Evolutionary conservation across 106 monocot genomes (phyloP).

Genomic region (Acorus gramineus): DNA sequence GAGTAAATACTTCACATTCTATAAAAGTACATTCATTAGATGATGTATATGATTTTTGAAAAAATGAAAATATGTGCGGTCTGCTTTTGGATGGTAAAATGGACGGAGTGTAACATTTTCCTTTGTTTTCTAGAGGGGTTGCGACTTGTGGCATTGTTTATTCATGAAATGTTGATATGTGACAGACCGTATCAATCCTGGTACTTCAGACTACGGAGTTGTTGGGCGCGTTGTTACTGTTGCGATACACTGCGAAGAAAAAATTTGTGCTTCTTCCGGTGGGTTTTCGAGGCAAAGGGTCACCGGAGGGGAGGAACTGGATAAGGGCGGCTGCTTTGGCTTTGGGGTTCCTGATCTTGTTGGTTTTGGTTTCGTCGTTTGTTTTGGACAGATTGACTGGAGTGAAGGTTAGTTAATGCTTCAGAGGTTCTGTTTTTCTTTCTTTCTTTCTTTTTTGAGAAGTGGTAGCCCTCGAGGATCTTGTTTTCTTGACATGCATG

Average conservation of each 20-base stretch:
- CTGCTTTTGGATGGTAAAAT: too few relatives aligned
- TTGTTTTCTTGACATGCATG: too few relatives aligned
- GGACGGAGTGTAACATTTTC: too few relatives aligned
- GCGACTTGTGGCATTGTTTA: too few relatives aligned
- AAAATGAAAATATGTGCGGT: too few relatives aligned
- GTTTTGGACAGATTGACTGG: conserved; percentile 57
- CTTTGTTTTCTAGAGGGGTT: too few relatives aligned
- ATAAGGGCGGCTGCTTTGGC: conserved; percentile 38
- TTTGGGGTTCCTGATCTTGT: conserved; percentile 27
- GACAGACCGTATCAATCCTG: conserved; percentile 34
- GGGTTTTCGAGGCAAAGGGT: conserved; percentile 25
- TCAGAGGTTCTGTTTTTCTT: neutral
- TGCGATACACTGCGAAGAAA: conserved; percentile 34
- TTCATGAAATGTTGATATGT: too few relatives aligned
- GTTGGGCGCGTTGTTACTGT: conserved; percentile 26
- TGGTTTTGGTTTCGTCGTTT: conserved; percentile 42
- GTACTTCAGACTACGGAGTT: conserved; percentile 46
- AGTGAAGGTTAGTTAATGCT: conserved; percentile 36
- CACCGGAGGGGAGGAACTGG: conserved; percentile 37
- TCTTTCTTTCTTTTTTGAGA: neutral
- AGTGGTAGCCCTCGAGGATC: too few relatives aligned
- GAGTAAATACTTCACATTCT: too few relatives aligned
- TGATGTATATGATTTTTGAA: too few relatives aligned
- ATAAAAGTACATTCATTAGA: too few relatives aligned
- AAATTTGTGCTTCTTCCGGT: conserved; percentile 11